phyloP scores from a whole-genome alignment of 1,284 basidiomycete species.

The Fistulina hepatica region DNA sequence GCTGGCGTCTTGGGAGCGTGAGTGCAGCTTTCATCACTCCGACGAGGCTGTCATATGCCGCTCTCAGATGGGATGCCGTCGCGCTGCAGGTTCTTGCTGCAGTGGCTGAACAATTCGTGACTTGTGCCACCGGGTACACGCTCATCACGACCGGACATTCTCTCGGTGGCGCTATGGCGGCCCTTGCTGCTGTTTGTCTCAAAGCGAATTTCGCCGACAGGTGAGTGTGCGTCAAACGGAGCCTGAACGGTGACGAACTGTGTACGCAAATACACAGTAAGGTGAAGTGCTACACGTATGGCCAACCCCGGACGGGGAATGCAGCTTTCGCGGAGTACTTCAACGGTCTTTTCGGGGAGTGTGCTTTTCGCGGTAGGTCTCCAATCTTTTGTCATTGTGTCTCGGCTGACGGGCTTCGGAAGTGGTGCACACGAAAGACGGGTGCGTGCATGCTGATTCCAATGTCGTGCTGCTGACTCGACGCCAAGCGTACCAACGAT shows the following conservation, averaged over 20 bases:
- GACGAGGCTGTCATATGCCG: neutral
- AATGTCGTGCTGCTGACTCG: neutral
- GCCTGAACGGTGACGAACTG: neutral
- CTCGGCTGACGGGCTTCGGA: neutral
- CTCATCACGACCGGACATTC: slow-evolving; percentile 39
- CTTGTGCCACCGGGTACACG: slow-evolving; percentile 24
- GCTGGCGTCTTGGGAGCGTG: slow-evolving; percentile 35
- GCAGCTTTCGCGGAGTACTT: slow-evolving; percentile 31
- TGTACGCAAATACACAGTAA: slow-evolving; percentile 14
- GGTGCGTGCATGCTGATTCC: slow-evolving; percentile 11
- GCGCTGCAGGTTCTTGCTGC: slow-evolving; percentile 20
- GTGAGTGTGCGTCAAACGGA: slow-evolving; percentile 17
- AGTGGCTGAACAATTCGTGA: slow-evolving; percentile 17
- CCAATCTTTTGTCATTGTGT: neutral
- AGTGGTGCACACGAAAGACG: slow-evolving; percentile 21
- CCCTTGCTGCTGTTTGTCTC: slow-evolving; percentile 32
- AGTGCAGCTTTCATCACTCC: slow-evolving; percentile 9
- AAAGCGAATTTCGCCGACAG: slow-evolving; percentile 29
- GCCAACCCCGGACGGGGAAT: slow-evolving; percentile 38
- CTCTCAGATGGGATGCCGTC: slow-evolving; percentile 35
- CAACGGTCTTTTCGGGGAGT: slow-evolving; percentile 27
- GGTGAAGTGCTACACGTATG: slow-evolving; percentile 35
- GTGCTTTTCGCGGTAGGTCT: slow-evolving; percentile 24
- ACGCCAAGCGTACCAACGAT: slow-evolving; percentile 21
- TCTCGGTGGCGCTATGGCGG: slow-evolving; percentile 35